Percentiles rank a stretch among this genome's conserved stretches.
These are phyloP conservation scores for Prunus mira DNA, from an alignment of 306 rosid species.

Conservation along the genomic window DNA sequence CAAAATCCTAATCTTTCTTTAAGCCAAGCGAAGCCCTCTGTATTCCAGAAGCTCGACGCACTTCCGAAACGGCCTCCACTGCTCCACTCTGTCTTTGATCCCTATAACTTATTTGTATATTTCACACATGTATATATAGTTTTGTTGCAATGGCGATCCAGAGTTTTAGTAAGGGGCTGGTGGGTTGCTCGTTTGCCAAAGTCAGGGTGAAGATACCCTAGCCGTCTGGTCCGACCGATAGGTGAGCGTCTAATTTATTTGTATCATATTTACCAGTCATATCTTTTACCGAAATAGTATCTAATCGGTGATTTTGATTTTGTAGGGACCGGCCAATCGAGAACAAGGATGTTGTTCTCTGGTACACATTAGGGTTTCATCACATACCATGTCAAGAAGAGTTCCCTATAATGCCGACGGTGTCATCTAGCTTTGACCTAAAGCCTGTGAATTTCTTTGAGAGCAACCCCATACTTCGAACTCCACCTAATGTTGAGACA, in stretches of 20 bases:
- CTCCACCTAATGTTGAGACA: slow-evolving; percentile 51
- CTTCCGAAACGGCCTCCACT: no score
- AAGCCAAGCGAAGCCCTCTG: no score
- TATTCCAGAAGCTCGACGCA: no score
- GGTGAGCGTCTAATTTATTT: slow-evolving; percentile 31
- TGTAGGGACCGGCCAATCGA: slow-evolving; percentile 80
- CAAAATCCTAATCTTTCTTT: no score
- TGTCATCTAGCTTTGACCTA: slow-evolving; percentile 73
- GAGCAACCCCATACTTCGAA: slow-evolving; percentile 70
- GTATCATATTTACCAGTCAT: not conserved
- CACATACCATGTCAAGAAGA: slow-evolving; percentile 96
- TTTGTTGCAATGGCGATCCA: no score
- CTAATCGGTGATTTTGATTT: not conserved
- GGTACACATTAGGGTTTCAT: slow-evolving; percentile 94
- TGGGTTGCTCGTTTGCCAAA: no score
- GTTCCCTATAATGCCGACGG: slow-evolving; percentile 83
- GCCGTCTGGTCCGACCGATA: slow-evolving; percentile 55
- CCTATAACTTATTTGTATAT: no score
- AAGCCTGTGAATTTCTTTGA: slow-evolving; percentile 81
- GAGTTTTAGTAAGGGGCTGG: no score
- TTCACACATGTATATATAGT: no score
- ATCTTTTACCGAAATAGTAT: not conserved
- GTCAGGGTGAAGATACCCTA: no score
- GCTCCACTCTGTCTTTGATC: no score
- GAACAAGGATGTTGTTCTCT: slow-evolving; percentile 77